Percentiles rank a stretch among this genome's conserved stretches.
These are phyloP conservation scores for Teratosphaeria viscida DNA, from an alignment of 2,329 filamentous ascomycete genomes.

Conservation along the genomic window DNA sequence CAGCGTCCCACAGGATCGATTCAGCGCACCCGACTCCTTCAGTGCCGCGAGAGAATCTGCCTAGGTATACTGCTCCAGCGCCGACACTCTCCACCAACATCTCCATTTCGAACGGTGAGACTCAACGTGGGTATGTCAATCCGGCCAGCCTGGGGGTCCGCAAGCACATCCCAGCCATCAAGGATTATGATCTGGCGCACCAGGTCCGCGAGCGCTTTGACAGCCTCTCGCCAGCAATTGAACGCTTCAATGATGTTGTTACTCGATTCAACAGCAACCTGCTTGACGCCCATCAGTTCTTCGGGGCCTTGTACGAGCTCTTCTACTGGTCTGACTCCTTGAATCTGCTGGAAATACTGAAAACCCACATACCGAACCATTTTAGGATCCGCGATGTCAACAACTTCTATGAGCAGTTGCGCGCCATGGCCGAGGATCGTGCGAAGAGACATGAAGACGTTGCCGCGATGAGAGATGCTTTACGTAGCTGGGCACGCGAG, in stretches of 20 bases:
- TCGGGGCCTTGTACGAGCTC: conserved; percentile 2
- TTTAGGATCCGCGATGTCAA: neutral
- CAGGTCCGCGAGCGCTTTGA: neutral
- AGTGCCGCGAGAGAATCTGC: neutral
- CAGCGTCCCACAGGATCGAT: neutral
- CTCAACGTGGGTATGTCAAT: neutral
- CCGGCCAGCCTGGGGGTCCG: neutral
- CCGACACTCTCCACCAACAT: neutral
- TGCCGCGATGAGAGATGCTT: neutral
- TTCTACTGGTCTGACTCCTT: conserved; percentile 1
- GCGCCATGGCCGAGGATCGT: neutral
- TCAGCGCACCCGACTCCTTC: neutral
- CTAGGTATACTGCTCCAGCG: neutral
- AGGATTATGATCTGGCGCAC: neutral
- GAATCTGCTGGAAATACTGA: neutral
- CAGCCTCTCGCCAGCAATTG: neutral
- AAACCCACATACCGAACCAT: neutral
- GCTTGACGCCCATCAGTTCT: conserved; percentile 2
- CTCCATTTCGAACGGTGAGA: neutral
- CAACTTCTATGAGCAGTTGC: neutral
- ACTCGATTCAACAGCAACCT: conserved; percentile 1
- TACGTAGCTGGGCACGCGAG: neutral
- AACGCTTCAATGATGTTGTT: neutral
- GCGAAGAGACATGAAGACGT: neutral
- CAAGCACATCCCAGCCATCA: neutral